A percentile compares a stretch with the other conserved stretches of the same genome.
Evolutionary conservation across 2,329 filamentous ascomycete species (phyloP).

Genomic region (Pezicula rhizophila): DNA sequence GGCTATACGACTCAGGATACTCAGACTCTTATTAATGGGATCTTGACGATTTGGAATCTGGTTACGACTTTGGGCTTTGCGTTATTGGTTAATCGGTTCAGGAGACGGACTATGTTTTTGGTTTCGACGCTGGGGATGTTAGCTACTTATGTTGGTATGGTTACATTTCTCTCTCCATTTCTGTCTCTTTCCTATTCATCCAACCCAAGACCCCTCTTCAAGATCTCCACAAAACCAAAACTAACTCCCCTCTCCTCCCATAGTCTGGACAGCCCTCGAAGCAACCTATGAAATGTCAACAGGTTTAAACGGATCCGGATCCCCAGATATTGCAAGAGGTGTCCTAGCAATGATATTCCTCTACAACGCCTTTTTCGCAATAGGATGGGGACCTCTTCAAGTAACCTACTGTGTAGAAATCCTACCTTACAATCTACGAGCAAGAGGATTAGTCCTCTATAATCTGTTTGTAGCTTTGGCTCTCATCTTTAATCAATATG

Average conservation of each 20-base stretch:
- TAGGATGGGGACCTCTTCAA: background rate
- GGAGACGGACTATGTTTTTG: slow-evolving; percentile 15
- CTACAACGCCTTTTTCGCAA: background rate
- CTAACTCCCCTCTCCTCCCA: background rate
- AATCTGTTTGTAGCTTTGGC: slow-evolving; percentile 20
- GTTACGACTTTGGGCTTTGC: slow-evolving; percentile 15
- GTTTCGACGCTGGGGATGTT: slow-evolving; percentile 13
- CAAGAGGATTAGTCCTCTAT: slow-evolving; percentile 24
- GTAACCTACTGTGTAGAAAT: background rate
- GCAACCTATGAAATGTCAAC: slow-evolving; percentile 13
- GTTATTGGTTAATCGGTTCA: slow-evolving; percentile 15
- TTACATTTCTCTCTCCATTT: background rate
- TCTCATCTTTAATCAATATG: slow-evolving; percentile 33
- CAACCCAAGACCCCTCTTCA: too few relatives aligned
- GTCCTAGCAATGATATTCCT: slow-evolving; percentile 14
- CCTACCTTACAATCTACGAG: background rate
- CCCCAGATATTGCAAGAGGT: slow-evolving; percentile 7
- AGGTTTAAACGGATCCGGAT: slow-evolving; percentile 2
- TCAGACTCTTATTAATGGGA: slow-evolving; percentile 17
- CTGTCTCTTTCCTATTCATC: too few relatives aligned
- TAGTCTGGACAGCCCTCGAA: slow-evolving; percentile 17
- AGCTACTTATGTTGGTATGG: slow-evolving; percentile 13
- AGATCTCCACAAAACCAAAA: too few relatives aligned
- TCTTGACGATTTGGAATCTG: slow-evolving; percentile 16
- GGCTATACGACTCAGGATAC: slow-evolving; percentile 13